Evolutionary conservation across 306 rosid genomes (phyloP), one percentile per base, ranked within the genome.

Genomic region (Glycyrrhiza uralensis): DNA sequence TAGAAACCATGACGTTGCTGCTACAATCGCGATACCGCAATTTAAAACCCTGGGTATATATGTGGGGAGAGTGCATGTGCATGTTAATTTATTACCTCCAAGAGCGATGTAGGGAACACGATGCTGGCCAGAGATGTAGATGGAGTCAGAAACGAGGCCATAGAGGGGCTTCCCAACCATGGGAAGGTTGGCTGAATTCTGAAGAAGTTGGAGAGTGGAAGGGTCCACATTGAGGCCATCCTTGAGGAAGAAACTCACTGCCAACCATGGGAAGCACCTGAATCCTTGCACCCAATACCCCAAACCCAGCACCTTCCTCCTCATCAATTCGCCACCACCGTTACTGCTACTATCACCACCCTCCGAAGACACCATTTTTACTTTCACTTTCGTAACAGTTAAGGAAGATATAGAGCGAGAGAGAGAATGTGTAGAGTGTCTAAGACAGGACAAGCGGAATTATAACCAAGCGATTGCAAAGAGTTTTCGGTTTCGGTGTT

Each of bases 271-370:
- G 33, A 91, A 84, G 32, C 98, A 89, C 66, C 97, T 84, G 77
- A 94, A 85, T 23, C 98, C 98, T 70, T 94, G 98, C 5, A 89
- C 95, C 92, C 90, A 94, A 68, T 50, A 91, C 2, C 97, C 97
- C 74, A 89, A 38, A 4, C 96, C 98, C 79, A 94, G 69, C 28
- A 91, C 58, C 65, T 64, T 83, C 71, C 77, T 79, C 71, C 79
- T 80, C 76, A 69, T 80, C 74, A 80, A 79, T 50, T 79, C 72
- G 6, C 63, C 73, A 20, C 44, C 76, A 22, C 52, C 51, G 3
- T 6, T 58, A 7, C 11, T 14, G 15, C 19, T 4, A 20, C 13
- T 6, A 6, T 1, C 62, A n/a, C 30, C 51, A 17, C 60, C 71
- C 5, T 80, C 54, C 1, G 84, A 68, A 20, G 52, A 58, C 5